Percentiles rank a stretch among this genome's conserved stretches.
Evolutionary conservation across 306 rosid genomes (phyloP).

Genomic region (Trifolium fragiferum): DNA sequence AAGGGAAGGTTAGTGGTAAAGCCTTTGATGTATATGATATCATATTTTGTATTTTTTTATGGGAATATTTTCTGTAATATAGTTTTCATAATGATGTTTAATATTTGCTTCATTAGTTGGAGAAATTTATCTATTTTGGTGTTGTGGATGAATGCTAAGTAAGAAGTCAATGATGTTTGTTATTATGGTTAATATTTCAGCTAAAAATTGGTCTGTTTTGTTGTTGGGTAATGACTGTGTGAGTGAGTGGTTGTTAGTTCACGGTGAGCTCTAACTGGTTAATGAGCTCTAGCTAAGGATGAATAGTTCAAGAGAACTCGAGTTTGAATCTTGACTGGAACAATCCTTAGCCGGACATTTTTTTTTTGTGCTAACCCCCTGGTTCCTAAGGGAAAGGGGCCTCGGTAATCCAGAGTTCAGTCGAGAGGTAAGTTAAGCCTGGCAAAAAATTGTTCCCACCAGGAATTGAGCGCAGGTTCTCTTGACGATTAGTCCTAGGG

Average conservation of each 20-base stretch:
- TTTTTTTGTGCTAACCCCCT: no score
- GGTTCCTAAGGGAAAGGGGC: no score
- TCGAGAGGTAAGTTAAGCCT: no score
- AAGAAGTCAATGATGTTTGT: constrained; percentile 32
- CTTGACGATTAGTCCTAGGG: no score
- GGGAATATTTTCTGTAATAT: neutral
- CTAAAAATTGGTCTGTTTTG: constrained; percentile 14
- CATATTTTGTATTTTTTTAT: neutral
- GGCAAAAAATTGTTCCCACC: no score
- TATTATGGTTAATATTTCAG: constrained; percentile 9
- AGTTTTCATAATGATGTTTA: constrained; percentile 12
- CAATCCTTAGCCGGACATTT: neutral
- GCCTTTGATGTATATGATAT: constrained; percentile 18
- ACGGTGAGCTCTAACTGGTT: neutral
- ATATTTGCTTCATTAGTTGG: constrained; percentile 25
- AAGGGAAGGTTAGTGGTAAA: constrained; percentile 89
- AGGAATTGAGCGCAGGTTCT: no score
- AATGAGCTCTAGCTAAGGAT: neutral
- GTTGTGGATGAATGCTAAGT: constrained; percentile 12
- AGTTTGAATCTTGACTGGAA: neutral
- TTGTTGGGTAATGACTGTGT: constrained; percentile 10
- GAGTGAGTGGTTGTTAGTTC: constrained; percentile 29
- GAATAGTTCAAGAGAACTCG: neutral
- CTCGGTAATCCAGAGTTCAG: no score
- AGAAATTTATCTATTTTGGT: neutral